These are phyloP conservation scores for Neofusicoccum kwambonambiense DNA, from an alignment of 2,329 filamentous ascomycete species.

Conservation along the genomic window DNA sequence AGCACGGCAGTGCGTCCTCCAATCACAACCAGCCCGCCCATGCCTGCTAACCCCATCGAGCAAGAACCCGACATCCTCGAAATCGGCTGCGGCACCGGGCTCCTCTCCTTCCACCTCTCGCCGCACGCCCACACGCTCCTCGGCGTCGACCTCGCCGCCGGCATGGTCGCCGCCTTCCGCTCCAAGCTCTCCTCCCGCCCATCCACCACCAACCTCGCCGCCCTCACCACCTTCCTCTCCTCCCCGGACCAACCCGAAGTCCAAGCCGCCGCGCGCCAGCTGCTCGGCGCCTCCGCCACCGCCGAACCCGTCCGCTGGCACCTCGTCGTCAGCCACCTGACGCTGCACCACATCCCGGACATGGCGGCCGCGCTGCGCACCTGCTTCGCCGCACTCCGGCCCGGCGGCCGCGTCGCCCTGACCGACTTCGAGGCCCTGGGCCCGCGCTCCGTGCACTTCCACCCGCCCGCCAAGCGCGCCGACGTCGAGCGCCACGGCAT, in stretches of 20 bases:
- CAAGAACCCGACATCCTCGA: slow-evolving; percentile 51
- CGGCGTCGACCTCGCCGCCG: slow-evolving; percentile 54
- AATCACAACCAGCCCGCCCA: not conserved
- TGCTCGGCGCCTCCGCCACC: slow-evolving; percentile 34
- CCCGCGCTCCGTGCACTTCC: slow-evolving; percentile 51
- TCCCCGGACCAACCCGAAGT: slow-evolving; percentile 36
- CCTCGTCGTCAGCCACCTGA: slow-evolving; percentile 54
- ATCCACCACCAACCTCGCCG: slow-evolving; percentile 42
- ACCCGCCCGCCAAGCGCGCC: slow-evolving; percentile 52
- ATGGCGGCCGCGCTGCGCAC: slow-evolving; percentile 45
- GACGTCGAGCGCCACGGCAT: slow-evolving; percentile 58
- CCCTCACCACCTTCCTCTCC: slow-evolving; percentile 49
- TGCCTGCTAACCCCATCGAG: not conserved
- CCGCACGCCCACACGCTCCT: slow-evolving; percentile 50
- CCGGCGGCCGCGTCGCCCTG: slow-evolving; percentile 51
- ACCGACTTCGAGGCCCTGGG: slow-evolving; percentile 61
- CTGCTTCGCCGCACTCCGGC: slow-evolving; percentile 48
- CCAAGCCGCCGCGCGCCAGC: slow-evolving; percentile 23
- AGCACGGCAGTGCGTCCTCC: slow-evolving; percentile 24
- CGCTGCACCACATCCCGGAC: slow-evolving; percentile 56
- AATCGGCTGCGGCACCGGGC: slow-evolving; percentile 58
- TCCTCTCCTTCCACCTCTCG: slow-evolving; percentile 52
- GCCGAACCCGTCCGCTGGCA: slow-evolving; percentile 42
- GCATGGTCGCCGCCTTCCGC: slow-evolving; percentile 55
- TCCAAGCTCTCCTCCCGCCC: slow-evolving; percentile 39